A percentile compares a stretch with the other conserved stretches of the same genome.
phyloP scores from a whole-genome alignment of 306 rosid species.

The Delonix regia region DNA sequence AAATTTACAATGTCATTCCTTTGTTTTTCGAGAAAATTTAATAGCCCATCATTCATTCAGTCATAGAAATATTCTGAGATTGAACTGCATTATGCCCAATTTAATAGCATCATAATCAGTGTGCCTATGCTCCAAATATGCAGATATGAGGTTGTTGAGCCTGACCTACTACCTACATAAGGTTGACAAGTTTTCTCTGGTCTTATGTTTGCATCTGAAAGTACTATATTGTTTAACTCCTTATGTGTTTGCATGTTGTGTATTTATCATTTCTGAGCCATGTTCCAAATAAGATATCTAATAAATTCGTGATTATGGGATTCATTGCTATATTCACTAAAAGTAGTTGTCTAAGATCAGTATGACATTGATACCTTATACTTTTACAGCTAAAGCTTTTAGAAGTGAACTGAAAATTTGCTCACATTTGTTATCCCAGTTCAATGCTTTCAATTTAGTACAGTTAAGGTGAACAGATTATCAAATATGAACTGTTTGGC shows the following conservation, averaged over 20 bases:
- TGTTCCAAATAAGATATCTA: background rate
- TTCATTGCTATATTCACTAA: background rate
- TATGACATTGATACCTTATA: background rate
- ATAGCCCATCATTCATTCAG: background rate
- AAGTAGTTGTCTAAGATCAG: background rate
- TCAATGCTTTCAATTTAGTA: background rate
- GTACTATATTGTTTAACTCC: background rate
- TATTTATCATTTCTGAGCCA: conserved; percentile 6
- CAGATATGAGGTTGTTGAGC: background rate
- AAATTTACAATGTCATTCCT: background rate
- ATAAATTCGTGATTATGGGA: background rate
- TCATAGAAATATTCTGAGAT: background rate
- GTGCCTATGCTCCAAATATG: background rate
- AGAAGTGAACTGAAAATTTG: background rate
- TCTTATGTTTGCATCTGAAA: background rate
- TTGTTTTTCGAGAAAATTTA: background rate
- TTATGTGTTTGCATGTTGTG: background rate
- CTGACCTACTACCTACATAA: background rate
- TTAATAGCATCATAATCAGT: background rate
- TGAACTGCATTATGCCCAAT: background rate
- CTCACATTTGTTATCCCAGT: background rate
- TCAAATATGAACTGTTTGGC: background rate
- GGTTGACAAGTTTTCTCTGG: background rate
- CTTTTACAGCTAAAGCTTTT: background rate
- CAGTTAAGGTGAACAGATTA: background rate